Base-by-base conservation (phyloP, 1,139 yeast genomes). In the Hemisphaericaspora xylofermentans region DNA sequence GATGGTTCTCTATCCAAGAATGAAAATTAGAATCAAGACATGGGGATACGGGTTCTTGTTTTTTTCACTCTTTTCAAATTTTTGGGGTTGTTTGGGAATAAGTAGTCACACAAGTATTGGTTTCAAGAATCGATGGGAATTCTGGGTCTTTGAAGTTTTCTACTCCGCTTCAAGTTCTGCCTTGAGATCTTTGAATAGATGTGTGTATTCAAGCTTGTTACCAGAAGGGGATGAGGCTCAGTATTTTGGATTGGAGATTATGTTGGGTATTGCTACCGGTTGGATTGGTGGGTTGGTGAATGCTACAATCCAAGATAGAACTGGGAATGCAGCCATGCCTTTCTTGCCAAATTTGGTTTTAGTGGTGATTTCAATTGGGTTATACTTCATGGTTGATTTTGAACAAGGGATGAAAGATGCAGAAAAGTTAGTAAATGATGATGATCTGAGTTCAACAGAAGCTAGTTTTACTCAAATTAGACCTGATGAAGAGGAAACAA, bases 141-240 rank as follows among this genome's bases (percentile, higher is more conserved):
- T 71, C 43, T 71, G 76, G 76, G 33, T 64, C 1, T 67, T 70
- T 50, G 74, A 68, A 38, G 64, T 69, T 1, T 49, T 71, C 4
- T 68, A 64, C 43, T 60, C 68, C 9, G 55, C 63, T 4, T 43
- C 69, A 1, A 63, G 71, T 2, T 65, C 71, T 3, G 64, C 74
- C 0, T 47, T 70, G 46, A 57, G 77, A 39, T 59, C 69, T 1
- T 45, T 71, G 32, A 68, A 70, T 43, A 56, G 77, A 45, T 59
- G 65, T 2, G 54, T 67, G 0, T 71, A 70, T 45, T 66, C 73
- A 35, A 55, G 71, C 0, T 51, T 71, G 40, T 52, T 71, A 17
- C 77, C 77, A 1, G 61, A 56, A 40, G 76, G 76, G 0, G 64
- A 66, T 28, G 76, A 71, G 43, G 75, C 74, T 1, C 75, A 71